Evolutionary conservation across 371 early-diverging fungal species (phyloP), one percentile per base, ranked within the genome.

Genomic region (Lichtheimia ramosa): DNA sequence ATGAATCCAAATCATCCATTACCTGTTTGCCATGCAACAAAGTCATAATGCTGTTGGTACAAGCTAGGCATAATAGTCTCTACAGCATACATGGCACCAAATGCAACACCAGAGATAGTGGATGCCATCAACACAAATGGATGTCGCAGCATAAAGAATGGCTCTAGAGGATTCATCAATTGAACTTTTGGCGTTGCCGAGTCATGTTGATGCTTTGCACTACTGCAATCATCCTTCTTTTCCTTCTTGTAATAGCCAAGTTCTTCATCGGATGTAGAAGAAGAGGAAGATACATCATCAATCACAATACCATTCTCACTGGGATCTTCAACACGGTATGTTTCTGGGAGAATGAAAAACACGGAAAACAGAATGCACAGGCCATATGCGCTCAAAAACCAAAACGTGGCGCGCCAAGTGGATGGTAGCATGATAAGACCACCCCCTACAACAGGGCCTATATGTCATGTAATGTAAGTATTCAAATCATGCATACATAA

Each of bases 381-480:
- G 25, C 84, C 77, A 58, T 79, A 69, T 15, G 75, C 80, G 6
- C 83, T 67, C 64, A 82, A 75, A 61, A 84, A 72, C 73, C 82
- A 85, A 57, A 84, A 86, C 27, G 81, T 81, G 39, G 80, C 75
- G 6, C 83, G 69, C 89, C 89, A 88, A 7, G 80, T 61, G 21
- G 43, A 24, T n/a, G 21, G 43, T 28, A 63, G 63, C 54, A 63
- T 49, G 16, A 63, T 63, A 20, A 88, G 70, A 4, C 60, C 55
- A 12, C 68, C 68, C 43, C 68, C 68, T 46, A 67, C 55, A 42
- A 67, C 57, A 27, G 68, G 68, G 8, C 68, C 86, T n/a, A 70
- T 66, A 66, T 16, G 79, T n/a, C 52, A 2, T 75, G 66, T 34
- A 82, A 63, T 68, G 7, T 16, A 14, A 15, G 53, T 27, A 79